Evolutionary conservation across 1,139 yeast genomes (phyloP), one percentile per base, ranked within the genome.

Genomic region (Tardiomyces depauwii): DNA sequence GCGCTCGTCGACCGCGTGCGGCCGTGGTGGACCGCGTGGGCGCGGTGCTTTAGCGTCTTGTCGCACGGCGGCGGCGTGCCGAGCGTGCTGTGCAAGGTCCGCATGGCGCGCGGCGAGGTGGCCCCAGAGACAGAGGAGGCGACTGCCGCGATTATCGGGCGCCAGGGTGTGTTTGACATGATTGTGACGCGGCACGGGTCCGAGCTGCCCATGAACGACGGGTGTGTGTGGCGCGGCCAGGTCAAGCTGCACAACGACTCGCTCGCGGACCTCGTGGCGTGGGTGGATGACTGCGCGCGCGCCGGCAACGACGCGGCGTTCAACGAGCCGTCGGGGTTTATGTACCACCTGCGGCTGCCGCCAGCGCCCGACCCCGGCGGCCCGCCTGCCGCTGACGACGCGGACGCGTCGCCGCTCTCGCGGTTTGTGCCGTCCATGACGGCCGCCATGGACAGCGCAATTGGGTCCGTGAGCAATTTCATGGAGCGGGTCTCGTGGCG

Each of bases 11-110:
- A 51, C 1, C 33, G 33, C n/a, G 40, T 59, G 18, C 32, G 45
- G 2, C 53, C 61, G n/a, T 61, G 62, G 61, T 61, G 63, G 62
- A 46, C 40, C 18, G 55, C 59, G 10, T 61, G 62, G 57, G 55
- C 14, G 7, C 4, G 7, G 25, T 21, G 25, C 25, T 21, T 21
- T 21, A 21, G 25, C 25, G 25, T 39, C 1, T 23, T 44, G 30
- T 44, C 39, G 19, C 42, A 40, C 16, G 27, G 42, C 19, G 46
- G 42, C 42, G 39, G 46, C 40, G 25, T 44, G 27, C 46, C 46
- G 21, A n/a, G 18, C 9, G 46, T 41, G 18, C 42, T 33, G 61
- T 82, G 47, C 82, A 21, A 21, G 16, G 49, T 54, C 39, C 40
- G 47, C 18, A 48, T 44, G 18, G 53, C 58, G n/a, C 49, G 51